Evolutionary conservation across 23 red algal species (phyloP), one percentile per base, ranked within the genome.

Genomic region (Gracilaria domingensis): DNA sequence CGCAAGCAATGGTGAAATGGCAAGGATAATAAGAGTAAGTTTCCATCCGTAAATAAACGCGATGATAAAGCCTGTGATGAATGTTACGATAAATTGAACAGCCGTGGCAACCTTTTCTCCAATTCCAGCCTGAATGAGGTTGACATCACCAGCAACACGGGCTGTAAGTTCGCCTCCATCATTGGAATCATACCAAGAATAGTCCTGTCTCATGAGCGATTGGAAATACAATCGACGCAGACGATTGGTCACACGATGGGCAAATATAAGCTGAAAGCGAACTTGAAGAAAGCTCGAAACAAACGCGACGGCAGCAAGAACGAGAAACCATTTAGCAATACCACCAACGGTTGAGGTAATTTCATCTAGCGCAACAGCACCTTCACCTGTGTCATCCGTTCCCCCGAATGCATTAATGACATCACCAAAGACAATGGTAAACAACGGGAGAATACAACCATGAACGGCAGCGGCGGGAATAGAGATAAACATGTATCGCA

Each of bases 361-460:
- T 14, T 82, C 40, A 56, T 70, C 50, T 1, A 83, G 8, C 14
- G 29, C n/a, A 51, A 77, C 72, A 28, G 45, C 21, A 14, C 86
- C 61, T 0, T 80, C 65, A 40, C 29, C 32, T 18, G 34, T 37
- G 74, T 64, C 71, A 59, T 67, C 80, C 1, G 72, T 77, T 28
- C 44, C 50, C 12, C 83, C 92, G 28, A 94, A 93, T 0, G 73
- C 90, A 42, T 94, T 59, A 67, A 98, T 92, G 59, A 95, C 93
- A 47, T 58, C 51, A 25, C 97, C 97, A 66, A 96, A 95, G 48
- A 98, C 75, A 51, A 98, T 95, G 17, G 93, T 91, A 50, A 94
- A 98, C 44, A 88, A 75, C 12, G 97, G 93, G 34, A 94, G 85
- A 40, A 95, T 74, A 23, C 54, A 72, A 48, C 97, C 97, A 38